Evolutionary conservation across 23 red algal species (phyloP), one percentile per base, ranked within the genome.

Genomic region (Gracilariopsis chorda): DNA sequence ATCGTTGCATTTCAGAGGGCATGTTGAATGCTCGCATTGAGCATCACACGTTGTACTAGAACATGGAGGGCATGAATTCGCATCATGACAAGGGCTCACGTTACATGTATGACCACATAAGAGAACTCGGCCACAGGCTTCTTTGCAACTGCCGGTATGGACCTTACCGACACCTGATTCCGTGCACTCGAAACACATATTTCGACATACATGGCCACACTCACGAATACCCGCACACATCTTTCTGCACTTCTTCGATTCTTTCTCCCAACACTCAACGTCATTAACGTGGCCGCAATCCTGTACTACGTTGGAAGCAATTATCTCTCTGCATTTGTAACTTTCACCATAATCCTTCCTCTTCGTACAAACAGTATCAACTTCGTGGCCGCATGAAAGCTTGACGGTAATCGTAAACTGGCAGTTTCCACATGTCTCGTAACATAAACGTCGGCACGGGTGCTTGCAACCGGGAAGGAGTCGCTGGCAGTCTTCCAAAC

Each of bases 1-100:
- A 14, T 77, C 68, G 32, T 1, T 2, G 44, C 85, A 89, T 33
- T 8, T 10, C 29, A 23, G 23, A 6, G 65, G 28, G 37, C 85
- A 89, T 41, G 28, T 73, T 47, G 68, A 45, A 52, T 89, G 85
- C 68, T 76, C 68, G 55, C 85, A 89, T 55, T 55, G 0, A 2
- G 35, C n/a, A 0, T 35, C 28, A 46, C 85, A 89, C 7, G 34
- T 59, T 17, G 14, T 37, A 55, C 29, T 62, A 30, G 57, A 42
- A 59, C 85, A 89, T 19, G 68, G 44, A 47, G 61, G 63, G 65
- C 85, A 89, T 28, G 46, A 41, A 27, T 52, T 87, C n/a, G 48
- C 68, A 37, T 48, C 49, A 45, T 76, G 85, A 53, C 85, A 89
- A 9, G 45, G 41, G 11, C 69, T 53, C 56, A 28, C 27, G 35